Evolutionary conservation across 306 rosid species (phyloP).

Genomic region (Senna tora): DNA sequence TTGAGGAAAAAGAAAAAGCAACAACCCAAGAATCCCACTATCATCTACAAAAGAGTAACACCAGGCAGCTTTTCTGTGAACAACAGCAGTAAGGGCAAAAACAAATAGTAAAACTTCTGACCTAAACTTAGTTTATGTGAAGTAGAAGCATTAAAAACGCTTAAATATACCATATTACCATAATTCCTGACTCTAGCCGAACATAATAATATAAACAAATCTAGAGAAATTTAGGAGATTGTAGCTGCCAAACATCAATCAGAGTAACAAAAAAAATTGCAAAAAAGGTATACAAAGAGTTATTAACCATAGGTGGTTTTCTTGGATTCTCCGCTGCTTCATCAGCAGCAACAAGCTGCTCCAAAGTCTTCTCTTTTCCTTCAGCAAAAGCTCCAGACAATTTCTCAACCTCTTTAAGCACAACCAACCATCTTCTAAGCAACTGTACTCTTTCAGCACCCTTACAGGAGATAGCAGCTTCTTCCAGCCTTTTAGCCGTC

Average conservation of each 20-base stretch:
- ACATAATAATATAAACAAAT: constrained; percentile 26
- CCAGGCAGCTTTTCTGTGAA: neutral
- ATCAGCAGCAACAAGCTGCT: constrained; percentile 59
- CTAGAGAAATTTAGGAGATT: neutral
- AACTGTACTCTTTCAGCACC: constrained; percentile 78
- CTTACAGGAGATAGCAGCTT: constrained; percentile 76
- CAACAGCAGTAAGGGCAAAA: neutral
- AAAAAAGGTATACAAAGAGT: constrained; percentile 4
- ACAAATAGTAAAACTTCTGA: constrained; percentile 12
- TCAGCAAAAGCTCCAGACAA: constrained; percentile 48
- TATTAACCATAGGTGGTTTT: constrained; percentile 68
- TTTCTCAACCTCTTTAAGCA: constrained; percentile 78
- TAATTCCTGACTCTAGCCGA: neutral
- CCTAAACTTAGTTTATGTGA: neutral
- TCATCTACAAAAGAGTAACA: constrained; percentile 21
- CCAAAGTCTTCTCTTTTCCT: constrained; percentile 61
- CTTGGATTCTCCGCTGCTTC: constrained; percentile 68
- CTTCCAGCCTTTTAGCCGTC: constrained; percentile 84
- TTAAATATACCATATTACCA: constrained; percentile 2
- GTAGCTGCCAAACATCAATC: neutral
- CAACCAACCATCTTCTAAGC: constrained; percentile 84
- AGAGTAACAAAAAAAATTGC: neutral
- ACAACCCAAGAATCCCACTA: constrained; percentile 18
- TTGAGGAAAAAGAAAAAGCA: neutral
- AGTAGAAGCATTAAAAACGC: constrained; percentile 8